These are phyloP conservation scores for Botrytis pseudocinerea DNA, from an alignment of 2,329 filamentous ascomycete genomes.

Conservation along the genomic window DNA sequence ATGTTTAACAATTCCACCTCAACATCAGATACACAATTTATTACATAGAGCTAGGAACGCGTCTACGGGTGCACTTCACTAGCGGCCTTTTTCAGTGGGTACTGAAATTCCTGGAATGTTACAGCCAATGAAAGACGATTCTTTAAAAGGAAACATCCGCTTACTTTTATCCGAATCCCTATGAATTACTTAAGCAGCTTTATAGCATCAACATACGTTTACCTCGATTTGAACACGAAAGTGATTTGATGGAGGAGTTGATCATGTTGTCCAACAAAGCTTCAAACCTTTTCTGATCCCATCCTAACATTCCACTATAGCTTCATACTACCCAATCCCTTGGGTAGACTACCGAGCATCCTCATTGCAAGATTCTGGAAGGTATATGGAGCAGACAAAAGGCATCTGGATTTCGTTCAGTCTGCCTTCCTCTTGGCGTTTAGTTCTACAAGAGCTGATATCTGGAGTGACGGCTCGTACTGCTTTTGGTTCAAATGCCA, in stretches of 20 bases:
- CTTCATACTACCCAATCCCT: constrained; percentile 49
- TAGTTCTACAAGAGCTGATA: background rate
- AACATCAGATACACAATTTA: constrained; percentile 18
- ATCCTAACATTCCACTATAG: background rate
- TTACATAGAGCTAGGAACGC: constrained; percentile 24
- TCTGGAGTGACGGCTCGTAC: background rate
- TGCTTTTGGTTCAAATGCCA: background rate
- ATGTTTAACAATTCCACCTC: constrained; percentile 33
- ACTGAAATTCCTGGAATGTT: background rate
- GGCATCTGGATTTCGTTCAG: background rate
- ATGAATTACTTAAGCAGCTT: background rate
- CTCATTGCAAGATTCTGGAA: background rate
- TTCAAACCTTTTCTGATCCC: constrained; percentile 52
- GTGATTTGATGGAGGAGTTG: constrained; percentile 64
- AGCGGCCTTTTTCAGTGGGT: background rate
- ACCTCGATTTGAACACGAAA: constrained; percentile 46
- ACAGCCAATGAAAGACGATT: background rate
- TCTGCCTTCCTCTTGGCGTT: background rate
- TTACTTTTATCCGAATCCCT: background rate
- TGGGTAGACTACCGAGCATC: constrained; percentile 44
- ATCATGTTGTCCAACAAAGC: constrained; percentile 52
- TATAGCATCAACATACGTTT: constrained; percentile 13
- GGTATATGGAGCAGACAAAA: background rate
- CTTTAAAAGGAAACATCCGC: background rate
- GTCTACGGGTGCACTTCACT: constrained; percentile 16